Base-by-base conservation (phyloP, 1,284 basidiomycete species). In the Sanguinoderma infundibulare region DNA sequence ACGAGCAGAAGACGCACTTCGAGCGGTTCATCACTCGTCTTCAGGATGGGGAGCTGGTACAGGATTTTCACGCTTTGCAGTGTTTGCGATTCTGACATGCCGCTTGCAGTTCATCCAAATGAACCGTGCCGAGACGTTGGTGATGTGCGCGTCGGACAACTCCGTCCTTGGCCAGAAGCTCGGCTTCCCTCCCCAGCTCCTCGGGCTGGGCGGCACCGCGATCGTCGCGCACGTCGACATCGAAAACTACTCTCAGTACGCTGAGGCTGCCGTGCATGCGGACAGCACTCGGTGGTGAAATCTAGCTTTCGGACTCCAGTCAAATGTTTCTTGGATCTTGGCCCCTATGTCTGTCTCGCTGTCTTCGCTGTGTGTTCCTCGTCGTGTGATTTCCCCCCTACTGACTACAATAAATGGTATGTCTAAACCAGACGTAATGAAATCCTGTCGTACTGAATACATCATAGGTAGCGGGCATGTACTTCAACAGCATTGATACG, bases 221-320 rank as follows among this genome's bases (percentile, higher is more conserved):
- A 40, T 74, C 17, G 67, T 74, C 10, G 50, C 68, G 0, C 69
- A 72, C 40, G 72, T 73, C 17, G 62, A 56, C 22, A 68, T 74
- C 39, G 66, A 65, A 24, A 60, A 73, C 47, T 62, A 70, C 35
- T 62, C 53, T 6, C 65, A 62, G 2, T 74, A 73, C 49, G 67
- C 65, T 4, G 68, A 73, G 28, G 70, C 70, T 14, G 67, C 67
- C 5, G 57, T 65, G 8, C 57, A 69, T 53, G 70, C 70, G 4
- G 70, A 71, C 51, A 59, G 64, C 28, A 47, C 61, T 15, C 68
- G 67, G 15, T 74, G 72, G 72, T 70, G 46, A 64, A 53, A 6
- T 17, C 20, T 3, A 47, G 26, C 2, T 28, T 24, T 5, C 15
- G 12, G n/a, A 12, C n/a, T 8, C 32, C n/a, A n/a, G 34, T n/a